Base-by-base conservation (phyloP, 768 basidiomycete genomes). In the Lanmaoa pseudosensibilis region DNA sequence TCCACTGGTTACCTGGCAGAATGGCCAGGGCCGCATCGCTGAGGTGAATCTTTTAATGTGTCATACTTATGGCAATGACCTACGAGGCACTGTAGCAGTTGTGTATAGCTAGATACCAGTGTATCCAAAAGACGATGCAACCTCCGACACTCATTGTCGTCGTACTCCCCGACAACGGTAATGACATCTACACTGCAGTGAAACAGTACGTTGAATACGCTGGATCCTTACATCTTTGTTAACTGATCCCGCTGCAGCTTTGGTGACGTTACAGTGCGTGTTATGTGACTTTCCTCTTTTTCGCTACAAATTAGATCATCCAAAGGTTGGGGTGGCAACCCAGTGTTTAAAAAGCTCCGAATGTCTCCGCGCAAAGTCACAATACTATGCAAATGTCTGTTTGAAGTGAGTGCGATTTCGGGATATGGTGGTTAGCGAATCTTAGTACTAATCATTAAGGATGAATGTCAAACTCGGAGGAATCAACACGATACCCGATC, bases 381-480 rank as follows among this genome's bases (percentile, higher is more conserved):
- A 92, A 60, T 93, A 92, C 62, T 92, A 79, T 57, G 90, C 90
- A 0, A 93, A 92, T 57, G 86, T 92, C 8, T 84, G 82, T 61
- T 69, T 92, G 34, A 92, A 92, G 90, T 90, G 52, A 61, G 84
- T 72, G 9, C 32, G 23, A 33, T 23, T 30, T 27, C 21, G 10
- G n/a, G n/a, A 33, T 52, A 8, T 5, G 30, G 15, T 21, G 16
- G 25, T 15, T 54, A 40, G 10, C 27, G 30, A 27, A 48, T 38
- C 48, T 56, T 55, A 54, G 51, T n/a, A n/a, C n/a, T n/a, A n/a
- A 37, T 18, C 5, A 25, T 21, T 23, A 57, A 92, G 90, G 68
- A 79, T 92, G 62, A 92, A 92, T 58, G 90, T 90, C 19, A 92
- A 93, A 68, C 77, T 92, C 0, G 91, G 90, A 15, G 91, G 91